phyloP scores from a whole-genome alignment of 768 basidiomycete genomes.

The Dendrothele bispora region DNA sequence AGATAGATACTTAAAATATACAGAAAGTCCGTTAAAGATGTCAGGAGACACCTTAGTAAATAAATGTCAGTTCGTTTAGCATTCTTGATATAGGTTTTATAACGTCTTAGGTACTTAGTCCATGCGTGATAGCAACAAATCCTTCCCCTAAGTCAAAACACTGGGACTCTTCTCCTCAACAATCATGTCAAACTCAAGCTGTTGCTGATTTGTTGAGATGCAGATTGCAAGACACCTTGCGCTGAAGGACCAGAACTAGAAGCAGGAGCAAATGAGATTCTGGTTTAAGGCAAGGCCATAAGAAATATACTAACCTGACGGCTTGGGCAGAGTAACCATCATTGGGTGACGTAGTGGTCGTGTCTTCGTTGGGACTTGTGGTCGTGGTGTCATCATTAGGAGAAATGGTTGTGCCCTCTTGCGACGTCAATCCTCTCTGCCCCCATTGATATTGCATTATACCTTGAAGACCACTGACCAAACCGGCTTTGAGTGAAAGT shows the following conservation, averaged over 20 bases:
- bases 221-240: slow-evolving; percentile 29
- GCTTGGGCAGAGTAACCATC: slow-evolving; percentile 59
- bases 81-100: too few relatives aligned
- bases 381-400: slow-evolving; percentile 31
- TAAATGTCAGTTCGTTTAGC: too few relatives aligned
- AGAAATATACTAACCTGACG: slow-evolving; percentile 31
- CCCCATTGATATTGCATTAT: slow-evolving; percentile 61
- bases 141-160: too few relatives aligned
- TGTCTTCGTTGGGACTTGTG: slow-evolving; percentile 25
- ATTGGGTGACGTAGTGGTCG: slow-evolving; percentile 57
- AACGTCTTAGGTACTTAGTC: too few relatives aligned
- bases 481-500: slow-evolving; percentile 31
- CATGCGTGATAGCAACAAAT: too few relatives aligned
- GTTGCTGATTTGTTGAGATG: slow-evolving; percentile 33
- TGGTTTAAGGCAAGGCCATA: neutral
- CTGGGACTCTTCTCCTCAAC: slow-evolving; percentile 7
- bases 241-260: too few relatives aligned
- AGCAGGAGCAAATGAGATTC: slow-evolving; percentile 1
- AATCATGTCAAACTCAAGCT: slow-evolving; percentile 15
- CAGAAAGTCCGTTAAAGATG: too few relatives aligned
- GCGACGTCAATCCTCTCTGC: slow-evolving; percentile 47
- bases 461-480: slow-evolving; percentile 39
- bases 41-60: too few relatives aligned
- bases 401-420: slow-evolving; percentile 46
- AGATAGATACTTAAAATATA: too few relatives aligned